Evolutionary conservation across 2,329 filamentous ascomycete species (phyloP), one percentile per base, ranked within the genome.

Genomic region (Aspergillus sp.): DNA sequence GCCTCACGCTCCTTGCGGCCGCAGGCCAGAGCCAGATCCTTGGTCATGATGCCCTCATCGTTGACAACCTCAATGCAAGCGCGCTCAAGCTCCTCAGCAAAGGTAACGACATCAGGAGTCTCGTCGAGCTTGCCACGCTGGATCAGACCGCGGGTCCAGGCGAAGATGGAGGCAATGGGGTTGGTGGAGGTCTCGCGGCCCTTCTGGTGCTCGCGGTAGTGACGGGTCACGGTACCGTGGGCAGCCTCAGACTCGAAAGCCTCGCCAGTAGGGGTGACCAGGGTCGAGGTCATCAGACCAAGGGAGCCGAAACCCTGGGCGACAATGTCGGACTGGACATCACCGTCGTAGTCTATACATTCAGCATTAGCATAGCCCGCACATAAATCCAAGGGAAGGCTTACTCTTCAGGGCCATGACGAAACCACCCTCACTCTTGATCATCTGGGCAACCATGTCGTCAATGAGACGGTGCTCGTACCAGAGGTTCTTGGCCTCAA

Each of bases 401-500:
- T 79, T 77, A 96, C 92, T 98, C 89, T 99, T 99, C 79, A 98
- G 87, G 64, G 95, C 95, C 85, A 98, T 97, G 77, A 98, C 87
- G 81, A 95, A 97, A 65, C 95, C 95, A 70, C 95, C 95, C 72
- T 89, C 87, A 81, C 91, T 95, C 91, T 99, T 99, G 85, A 99
- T 91, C 95, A 99, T 99, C 86, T 99, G 95, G 53, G 95, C 95
- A 66, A 99, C 95, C 95, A 99, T 98, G 82, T 99, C 95, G 81
- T 99, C 95, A 75, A 99, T 98, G 69, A 99, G 85, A 74, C 95
- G 91, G 83, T 99, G 95, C 88, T 99, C 95, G 78, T 99, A 98
- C 95, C 95, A 98, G 82, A 98, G 96, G 65, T 87, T 87, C 84
- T 92, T 91, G 74, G 89, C 89, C 77, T 97, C 93, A 71, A 98